A percentile compares a stretch with the other conserved stretches of the same genome.
These are phyloP conservation scores for Fusarium pseudoanthophilum DNA, from an alignment of 2,329 filamentous ascomycete species.

Conservation along the genomic window DNA sequence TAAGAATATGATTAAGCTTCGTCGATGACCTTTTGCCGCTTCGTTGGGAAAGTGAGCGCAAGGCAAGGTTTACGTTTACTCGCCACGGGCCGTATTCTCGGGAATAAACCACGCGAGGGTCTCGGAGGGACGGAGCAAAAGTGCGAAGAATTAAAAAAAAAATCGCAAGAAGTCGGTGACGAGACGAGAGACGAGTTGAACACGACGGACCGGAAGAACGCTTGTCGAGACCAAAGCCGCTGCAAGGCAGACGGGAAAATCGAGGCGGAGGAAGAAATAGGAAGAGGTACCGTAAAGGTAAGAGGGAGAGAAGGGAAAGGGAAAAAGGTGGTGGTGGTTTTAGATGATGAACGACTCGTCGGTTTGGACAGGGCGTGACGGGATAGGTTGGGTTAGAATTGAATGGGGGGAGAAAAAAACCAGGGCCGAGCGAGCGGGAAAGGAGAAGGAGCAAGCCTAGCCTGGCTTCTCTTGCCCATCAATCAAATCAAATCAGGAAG, in stretches of 20 bases:
- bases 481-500: conserved; percentile 43
- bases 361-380: conserved; percentile 36
- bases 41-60: conserved; percentile 39
- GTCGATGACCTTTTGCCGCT: conserved; percentile 28
- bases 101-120: conserved; percentile 43
- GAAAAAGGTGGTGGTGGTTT: conserved; percentile 36
- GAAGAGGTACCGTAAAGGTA: conserved; percentile 30
- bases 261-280: conserved; percentile 28
- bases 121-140: conserved; percentile 42
- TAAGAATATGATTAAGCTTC: conserved; percentile 25
- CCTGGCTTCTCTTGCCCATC: conserved; percentile 9
- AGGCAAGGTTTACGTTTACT: conserved; percentile 30
- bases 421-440: conserved; percentile 42
- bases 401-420: conserved; percentile 42
- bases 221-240: conserved; percentile 40
- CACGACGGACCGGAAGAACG: conserved; percentile 29
- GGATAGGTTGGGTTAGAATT: conserved; percentile 35
- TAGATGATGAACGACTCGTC: conserved; percentile 43
- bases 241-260: conserved; percentile 37
- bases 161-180: conserved; percentile 36
- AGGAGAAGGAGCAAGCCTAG: conserved; percentile 43
- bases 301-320: conserved; percentile 13
- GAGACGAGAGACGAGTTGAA: conserved; percentile 14
- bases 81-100: conserved; percentile 39
- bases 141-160: conserved; percentile 28